These are phyloP conservation scores for Claviceps citrina DNA, from an alignment of 2,329 filamentous ascomycete species.

Conservation along the genomic window DNA sequence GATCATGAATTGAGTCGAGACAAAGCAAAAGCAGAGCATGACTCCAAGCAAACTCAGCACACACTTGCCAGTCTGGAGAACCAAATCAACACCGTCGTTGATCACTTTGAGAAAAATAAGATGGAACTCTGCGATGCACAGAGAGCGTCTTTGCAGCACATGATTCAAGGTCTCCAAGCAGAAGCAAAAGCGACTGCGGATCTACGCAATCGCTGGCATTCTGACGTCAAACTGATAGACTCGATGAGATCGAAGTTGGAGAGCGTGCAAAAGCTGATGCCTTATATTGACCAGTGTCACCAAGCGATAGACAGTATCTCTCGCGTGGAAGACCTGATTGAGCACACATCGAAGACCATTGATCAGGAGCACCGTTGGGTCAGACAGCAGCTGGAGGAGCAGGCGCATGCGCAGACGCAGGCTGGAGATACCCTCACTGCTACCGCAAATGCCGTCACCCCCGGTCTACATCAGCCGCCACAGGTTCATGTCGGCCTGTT, in stretches of 20 bases:
- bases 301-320: slow-evolving; percentile 13
- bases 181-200: slow-evolving; percentile 9
- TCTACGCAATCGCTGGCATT: slow-evolving; percentile 14
- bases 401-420: neutral
- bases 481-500: neutral
- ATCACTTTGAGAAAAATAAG: slow-evolving; percentile 6
- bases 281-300: slow-evolving; percentile 13
- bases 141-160: slow-evolving; percentile 7
- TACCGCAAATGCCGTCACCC: neutral
- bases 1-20: slow-evolving; percentile 12
- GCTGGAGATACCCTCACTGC: neutral
- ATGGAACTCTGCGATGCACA: neutral
- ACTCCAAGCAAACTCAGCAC: slow-evolving; percentile 6
- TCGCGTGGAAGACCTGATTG: slow-evolving; percentile 15
- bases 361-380: slow-evolving; percentile 17
- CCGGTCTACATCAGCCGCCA: neutral
- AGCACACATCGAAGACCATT: slow-evolving; percentile 16
- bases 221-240: slow-evolving; percentile 16
- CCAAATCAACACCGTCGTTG: slow-evolving; percentile 11
- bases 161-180: slow-evolving; percentile 11
- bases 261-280: slow-evolving; percentile 11
- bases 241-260: slow-evolving; percentile 13
- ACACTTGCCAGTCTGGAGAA: slow-evolving; percentile 8
- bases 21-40: slow-evolving; percentile 9
- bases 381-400: slow-evolving; percentile 10